These are phyloP conservation scores for Solanum aculeatissimum DNA, from an alignment of 305 asterid genomes.

Conservation along the genomic window DNA sequence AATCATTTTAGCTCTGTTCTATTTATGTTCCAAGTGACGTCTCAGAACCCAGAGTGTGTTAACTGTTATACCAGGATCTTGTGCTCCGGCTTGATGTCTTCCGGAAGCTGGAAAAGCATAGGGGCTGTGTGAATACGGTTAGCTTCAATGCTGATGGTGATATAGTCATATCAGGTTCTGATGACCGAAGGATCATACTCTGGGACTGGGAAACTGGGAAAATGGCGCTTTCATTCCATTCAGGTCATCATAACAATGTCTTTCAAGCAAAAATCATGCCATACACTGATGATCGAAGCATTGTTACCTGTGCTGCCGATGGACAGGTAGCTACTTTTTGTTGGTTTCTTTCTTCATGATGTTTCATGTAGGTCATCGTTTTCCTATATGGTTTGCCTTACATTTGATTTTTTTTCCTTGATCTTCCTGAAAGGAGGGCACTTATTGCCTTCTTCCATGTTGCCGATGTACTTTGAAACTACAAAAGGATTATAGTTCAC, in stretches of 20 bases:
- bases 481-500: neutral
- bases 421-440: neutral
- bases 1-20: neutral
- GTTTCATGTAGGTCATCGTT: neutral
- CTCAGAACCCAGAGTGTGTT: neutral
- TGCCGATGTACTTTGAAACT: neutral
- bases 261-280: conserved; percentile 95
- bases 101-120: conserved; percentile 61
- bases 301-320: conserved; percentile 93
- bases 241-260: conserved; percentile 70
- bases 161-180: conserved; percentile 73
- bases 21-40: neutral
- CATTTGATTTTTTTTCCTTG: neutral
- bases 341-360: neutral
- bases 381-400: neutral
- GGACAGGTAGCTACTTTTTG: conserved; percentile 56
- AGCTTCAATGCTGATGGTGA: conserved; percentile 67
- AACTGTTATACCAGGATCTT: conserved; percentile 42
- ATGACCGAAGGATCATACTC: conserved; percentile 65
- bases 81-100: conserved; percentile 64
- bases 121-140: conserved; percentile 76
- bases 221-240: conserved; percentile 46
- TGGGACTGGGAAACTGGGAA: conserved; percentile 93
- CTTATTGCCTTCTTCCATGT: neutral
- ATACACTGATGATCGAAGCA: conserved; percentile 57